Base-by-base conservation (phyloP, 306 rosid genomes). In the Senna tora region DNA sequence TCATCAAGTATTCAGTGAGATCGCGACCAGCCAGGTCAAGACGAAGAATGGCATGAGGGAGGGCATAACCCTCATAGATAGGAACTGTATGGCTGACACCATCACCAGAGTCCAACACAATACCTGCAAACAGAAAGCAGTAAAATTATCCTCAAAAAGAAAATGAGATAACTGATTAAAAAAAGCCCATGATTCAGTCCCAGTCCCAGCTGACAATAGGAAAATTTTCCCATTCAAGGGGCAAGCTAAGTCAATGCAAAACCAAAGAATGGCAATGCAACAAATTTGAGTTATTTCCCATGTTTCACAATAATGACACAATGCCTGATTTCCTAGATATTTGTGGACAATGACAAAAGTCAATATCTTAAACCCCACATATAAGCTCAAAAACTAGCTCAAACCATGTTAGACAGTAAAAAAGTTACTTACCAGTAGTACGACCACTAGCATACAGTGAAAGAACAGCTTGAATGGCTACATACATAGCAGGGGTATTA, bases 401-500 rank as follows among this genome's bases (percentile, higher is more conserved):
- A 53, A 64, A 54, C 21, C 43, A 7, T 30, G 60, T 13, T 13
- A 43, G 21, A 74, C 38, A 53, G 66, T 38, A 30, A 19, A 71
- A 15, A 56, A 49, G 58, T 17, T 38, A 47, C 83, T 85, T 78
- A 92, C 98, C 98, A 36, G 98, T 93, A 62, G 98, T 93, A 75
- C 97, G 98, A 38, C 98, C 98, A 85, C 98, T 93, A 51, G 98
- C 96, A 67, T 93, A 93, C 21, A 90, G 83, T 70, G 98, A 93
- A 71, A 93, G 96, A 78, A 93, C 98, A 64, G 98, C 98, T 81
- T 93, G 98, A 82, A 93, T 93, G 76, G 98, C 98, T 4, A 93
- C 98, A 85, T 93, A 93, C 98, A 93, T 93, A 33, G 98, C 98
- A 54, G 98, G 98, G 69, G 98, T 82, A 75, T 90, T 93, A 60